These are phyloP conservation scores for Akanthomyces uredinophilus DNA, from an alignment of 2,329 filamentous ascomycete genomes.

Conservation along the genomic window DNA sequence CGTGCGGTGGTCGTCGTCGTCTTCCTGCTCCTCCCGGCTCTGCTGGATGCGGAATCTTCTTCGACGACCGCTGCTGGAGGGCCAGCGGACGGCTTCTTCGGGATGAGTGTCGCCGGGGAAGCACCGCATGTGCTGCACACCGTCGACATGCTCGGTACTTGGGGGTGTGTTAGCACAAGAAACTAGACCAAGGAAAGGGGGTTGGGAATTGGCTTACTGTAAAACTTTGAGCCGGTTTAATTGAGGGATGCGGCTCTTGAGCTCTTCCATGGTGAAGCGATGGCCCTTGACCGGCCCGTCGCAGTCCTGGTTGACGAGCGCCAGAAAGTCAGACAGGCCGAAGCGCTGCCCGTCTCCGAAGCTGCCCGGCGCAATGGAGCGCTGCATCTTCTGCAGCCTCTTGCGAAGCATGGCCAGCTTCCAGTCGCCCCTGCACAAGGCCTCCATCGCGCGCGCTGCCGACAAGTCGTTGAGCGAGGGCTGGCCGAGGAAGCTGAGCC, in stretches of 20 bases:
- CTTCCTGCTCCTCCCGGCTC: background rate
- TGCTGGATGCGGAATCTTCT: background rate
- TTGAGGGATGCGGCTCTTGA: constrained; percentile 9
- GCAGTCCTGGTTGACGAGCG: constrained; percentile 21
- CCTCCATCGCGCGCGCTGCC: background rate
- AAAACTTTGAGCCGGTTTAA: constrained; percentile 16
- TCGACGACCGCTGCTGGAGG: background rate
- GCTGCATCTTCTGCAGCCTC: background rate
- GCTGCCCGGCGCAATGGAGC: background rate
- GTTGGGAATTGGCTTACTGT: constrained; percentile 14
- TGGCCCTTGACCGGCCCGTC: constrained; percentile 18
- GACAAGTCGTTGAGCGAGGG: constrained; percentile 13
- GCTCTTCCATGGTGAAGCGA: constrained; percentile 22
- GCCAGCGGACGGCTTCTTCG: constrained; percentile 21
- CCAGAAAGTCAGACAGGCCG: constrained; percentile 19
- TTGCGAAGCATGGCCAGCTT: background rate
- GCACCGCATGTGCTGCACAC: constrained; percentile 1
- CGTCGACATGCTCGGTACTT: background rate
- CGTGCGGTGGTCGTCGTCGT: background rate
- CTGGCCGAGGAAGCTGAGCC: constrained; percentile 27
- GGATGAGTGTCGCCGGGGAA: constrained; percentile 17
- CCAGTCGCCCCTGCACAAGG: background rate
- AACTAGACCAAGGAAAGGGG: no score
- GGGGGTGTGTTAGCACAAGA: background rate
- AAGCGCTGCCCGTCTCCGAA: background rate